Evolutionary conservation across 148 eudicot species (phyloP).

Genomic region (Cornus suecica): DNA sequence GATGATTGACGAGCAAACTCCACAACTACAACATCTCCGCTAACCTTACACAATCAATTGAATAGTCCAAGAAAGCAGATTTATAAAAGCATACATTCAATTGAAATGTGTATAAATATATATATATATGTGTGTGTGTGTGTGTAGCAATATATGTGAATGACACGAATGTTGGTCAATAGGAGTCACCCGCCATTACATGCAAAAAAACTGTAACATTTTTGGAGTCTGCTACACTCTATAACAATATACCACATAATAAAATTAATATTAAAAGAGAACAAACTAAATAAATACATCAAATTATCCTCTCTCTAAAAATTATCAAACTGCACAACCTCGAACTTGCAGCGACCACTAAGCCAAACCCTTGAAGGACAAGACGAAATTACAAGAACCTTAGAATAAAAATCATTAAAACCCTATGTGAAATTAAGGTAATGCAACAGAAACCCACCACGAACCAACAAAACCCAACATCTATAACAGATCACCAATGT

Average conservation of each 20-base stretch:
- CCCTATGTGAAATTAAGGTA: background rate
- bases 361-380: background rate
- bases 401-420: background rate
- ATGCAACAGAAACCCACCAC: constrained; percentile 1
- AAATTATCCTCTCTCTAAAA: constrained; percentile 6
- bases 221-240: background rate
- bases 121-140: background rate
- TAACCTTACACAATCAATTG: background rate
- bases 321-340: background rate
- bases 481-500: constrained; percentile 11
- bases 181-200: background rate
- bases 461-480: background rate
- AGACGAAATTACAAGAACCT: background rate
- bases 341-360: background rate
- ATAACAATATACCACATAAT: background rate
- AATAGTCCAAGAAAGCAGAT: background rate
- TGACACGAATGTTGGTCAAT: background rate
- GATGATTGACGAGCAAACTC: background rate
- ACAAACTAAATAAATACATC: background rate
- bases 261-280: background rate
- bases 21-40: background rate
- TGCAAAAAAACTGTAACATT: constrained; percentile 8
- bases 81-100: background rate
- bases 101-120: background rate
- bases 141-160: too few relatives aligned